A percentile compares a stretch with the other conserved stretches of the same genome.
Evolutionary conservation across 495 filamentous ascomycete genomes (phyloP).

Genomic region (Penicillium nucicola): DNA sequence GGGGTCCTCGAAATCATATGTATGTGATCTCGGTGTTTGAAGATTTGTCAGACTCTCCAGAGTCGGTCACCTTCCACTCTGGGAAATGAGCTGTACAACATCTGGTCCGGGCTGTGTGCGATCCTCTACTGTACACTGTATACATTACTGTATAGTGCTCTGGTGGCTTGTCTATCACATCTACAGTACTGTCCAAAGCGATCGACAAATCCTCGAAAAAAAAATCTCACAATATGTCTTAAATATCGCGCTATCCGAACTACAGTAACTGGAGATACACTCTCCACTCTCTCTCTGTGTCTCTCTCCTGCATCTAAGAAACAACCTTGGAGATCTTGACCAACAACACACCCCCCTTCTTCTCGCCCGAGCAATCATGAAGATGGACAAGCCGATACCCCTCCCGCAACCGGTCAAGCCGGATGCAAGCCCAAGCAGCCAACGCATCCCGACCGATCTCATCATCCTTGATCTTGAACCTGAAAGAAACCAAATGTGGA

Average conservation of each 20-base stretch:
- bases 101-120: too few relatives aligned
- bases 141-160: not conserved
- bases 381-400: slow-evolving; percentile 79
- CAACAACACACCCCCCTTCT: slow-evolving; percentile 62
- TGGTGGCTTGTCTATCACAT: not conserved
- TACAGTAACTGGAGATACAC: too few relatives aligned
- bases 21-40: too few relatives aligned
- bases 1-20: too few relatives aligned
- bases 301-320: slow-evolving; percentile 13
- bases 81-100: not conserved
- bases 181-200: not conserved
- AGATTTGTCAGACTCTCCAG: too few relatives aligned
- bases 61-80: not conserved
- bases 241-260: too few relatives aligned
- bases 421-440: slow-evolving; percentile 84
- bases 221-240: too few relatives aligned
- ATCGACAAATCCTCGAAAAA: too few relatives aligned
- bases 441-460: slow-evolving; percentile 71
- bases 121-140: too few relatives aligned
- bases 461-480: slow-evolving; percentile 84
- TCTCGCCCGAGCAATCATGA: slow-evolving; percentile 57
- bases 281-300: too few relatives aligned
- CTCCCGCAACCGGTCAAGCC: slow-evolving; percentile 70
- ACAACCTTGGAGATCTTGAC: slow-evolving; percentile 63
- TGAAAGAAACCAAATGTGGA: slow-evolving; percentile 23